These are phyloP conservation scores for Vitis vinifera DNA, from an alignment of 164 flowering plant species.

Conservation along the genomic window DNA sequence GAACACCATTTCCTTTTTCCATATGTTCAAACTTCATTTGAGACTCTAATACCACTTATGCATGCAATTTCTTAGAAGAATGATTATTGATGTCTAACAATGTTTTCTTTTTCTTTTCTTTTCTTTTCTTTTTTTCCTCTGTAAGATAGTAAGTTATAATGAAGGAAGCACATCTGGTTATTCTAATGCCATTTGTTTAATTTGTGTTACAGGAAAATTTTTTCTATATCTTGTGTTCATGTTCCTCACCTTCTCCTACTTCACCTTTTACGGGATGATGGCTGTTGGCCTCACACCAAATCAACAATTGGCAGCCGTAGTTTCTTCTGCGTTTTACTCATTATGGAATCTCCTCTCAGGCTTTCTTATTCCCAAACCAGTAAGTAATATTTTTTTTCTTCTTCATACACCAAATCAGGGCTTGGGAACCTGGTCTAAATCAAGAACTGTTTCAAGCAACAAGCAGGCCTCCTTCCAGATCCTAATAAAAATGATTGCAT, in stretches of 20 bases:
- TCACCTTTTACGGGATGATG: conserved; percentile 91
- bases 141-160: too few species aligned
- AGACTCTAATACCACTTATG: too few species aligned
- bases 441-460: too few species aligned
- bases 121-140: too few species aligned
- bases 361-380: conserved; percentile 77
- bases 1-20: too few species aligned
- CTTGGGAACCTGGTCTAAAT: neutral
- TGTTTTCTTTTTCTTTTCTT: too few species aligned
- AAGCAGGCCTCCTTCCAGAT: too few species aligned
- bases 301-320: conserved; percentile 71
- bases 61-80: too few species aligned
- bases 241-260: conserved; percentile 87
- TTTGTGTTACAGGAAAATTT: conserved; percentile 62
- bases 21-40: neutral
- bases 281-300: conserved; percentile 80
- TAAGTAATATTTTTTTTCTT: conserved; percentile 25
- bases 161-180: too few species aligned
- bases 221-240: conserved; percentile 63
- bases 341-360: conserved; percentile 95
- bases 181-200: neutral
- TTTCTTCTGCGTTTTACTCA: conserved; percentile 86
- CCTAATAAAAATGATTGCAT: too few species aligned
- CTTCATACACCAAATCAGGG: neutral
- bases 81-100: too few species aligned